Percentiles rank a stretch among this genome's conserved stretches.
These are phyloP conservation scores for Cyclospora cayetanensis DNA, from an alignment of 169 alveolate genomes.

Conservation along the genomic window DNA sequence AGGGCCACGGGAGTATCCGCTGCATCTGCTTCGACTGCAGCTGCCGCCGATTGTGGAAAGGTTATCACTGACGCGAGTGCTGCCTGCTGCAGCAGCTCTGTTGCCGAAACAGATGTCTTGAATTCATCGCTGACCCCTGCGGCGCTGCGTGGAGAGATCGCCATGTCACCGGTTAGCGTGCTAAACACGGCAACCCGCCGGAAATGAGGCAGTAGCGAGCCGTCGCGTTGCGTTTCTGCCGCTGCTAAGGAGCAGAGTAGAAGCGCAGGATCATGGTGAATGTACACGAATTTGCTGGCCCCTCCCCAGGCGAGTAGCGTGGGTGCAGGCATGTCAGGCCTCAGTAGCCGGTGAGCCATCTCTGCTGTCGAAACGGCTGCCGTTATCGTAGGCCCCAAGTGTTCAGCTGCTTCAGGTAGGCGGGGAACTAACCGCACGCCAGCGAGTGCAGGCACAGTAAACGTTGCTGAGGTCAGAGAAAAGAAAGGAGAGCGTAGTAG, in stretches of 20 bases:
- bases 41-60: neutral
- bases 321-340: neutral
- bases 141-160: neutral
- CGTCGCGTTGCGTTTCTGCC: neutral
- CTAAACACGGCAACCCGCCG: neutral
- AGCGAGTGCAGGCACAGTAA: neutral
- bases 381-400: neutral
- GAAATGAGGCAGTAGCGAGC: neutral
- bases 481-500: neutral
- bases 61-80: neutral
- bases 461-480: neutral
- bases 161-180: neutral
- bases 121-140: neutral
- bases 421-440: neutral
- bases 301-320: neutral
- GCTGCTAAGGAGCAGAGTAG: neutral
- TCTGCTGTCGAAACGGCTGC: neutral
- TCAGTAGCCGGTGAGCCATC: neutral
- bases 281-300: neutral
- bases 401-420: neutral
- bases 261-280: neutral
- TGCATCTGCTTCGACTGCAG: neutral
- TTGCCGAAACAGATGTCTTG: neutral
- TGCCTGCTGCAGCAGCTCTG: neutral
- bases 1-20: neutral